phyloP scores from a whole-genome alignment of 139 green algal genomes.

The Parachlorella kessleri region DNA sequence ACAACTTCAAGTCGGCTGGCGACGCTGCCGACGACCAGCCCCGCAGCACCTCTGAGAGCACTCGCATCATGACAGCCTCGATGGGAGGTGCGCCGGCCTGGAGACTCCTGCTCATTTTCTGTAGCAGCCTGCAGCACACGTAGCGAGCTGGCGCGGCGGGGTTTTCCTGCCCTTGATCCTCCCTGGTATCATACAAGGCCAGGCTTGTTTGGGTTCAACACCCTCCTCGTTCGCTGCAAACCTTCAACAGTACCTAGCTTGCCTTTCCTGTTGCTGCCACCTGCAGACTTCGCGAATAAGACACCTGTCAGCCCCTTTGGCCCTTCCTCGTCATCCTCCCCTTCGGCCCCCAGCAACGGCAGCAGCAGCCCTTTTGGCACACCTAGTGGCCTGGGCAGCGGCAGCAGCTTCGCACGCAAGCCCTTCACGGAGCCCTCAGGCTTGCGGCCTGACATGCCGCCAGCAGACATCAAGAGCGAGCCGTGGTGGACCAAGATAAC shows the following conservation, averaged over 20 bases:
- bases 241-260: too few species aligned
- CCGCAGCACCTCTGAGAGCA: background rate
- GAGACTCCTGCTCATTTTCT: too few species aligned
- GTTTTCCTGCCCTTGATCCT: too few species aligned
- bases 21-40: background rate
- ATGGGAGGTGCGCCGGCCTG: too few species aligned
- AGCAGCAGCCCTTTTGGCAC: constrained; percentile 46
- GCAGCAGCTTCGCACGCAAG: constrained; percentile 24
- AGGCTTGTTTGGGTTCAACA: too few species aligned
- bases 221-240: too few species aligned
- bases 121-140: too few species aligned
- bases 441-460: constrained; percentile 70
- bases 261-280: too few species aligned
- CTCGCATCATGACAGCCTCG: background rate
- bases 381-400: background rate
- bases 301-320: constrained; percentile 38
- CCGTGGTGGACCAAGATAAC: constrained; percentile 73
- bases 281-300: constrained; percentile 37
- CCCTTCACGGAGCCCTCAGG: constrained; percentile 65
- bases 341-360: constrained; percentile 15
- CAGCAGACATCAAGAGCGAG: constrained; percentile 53
- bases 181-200: too few species aligned
- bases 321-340: constrained; percentile 16
- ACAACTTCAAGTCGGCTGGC: constrained; percentile 13
- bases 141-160: too few species aligned